Percentiles rank a stretch among this genome's conserved stretches.
Evolutionary conservation across 192 early-diverging fungal genomes (phyloP).

Genomic region (Coemansia sp.): DNA sequence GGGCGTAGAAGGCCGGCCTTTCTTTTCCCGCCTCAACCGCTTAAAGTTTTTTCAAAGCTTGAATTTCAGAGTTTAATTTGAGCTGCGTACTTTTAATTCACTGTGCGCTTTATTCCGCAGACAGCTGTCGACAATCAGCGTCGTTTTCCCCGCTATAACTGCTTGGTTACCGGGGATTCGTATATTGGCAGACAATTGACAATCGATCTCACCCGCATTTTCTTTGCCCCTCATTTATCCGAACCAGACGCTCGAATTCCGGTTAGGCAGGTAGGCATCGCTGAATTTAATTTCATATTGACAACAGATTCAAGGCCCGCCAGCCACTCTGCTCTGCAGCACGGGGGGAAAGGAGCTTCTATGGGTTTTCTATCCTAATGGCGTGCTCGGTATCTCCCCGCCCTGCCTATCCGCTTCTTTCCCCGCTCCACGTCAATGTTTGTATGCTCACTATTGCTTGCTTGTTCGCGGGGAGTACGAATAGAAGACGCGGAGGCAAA

Average conservation of each 20-base stretch:
- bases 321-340: background rate
- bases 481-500: background rate
- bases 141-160: background rate
- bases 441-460: no score
- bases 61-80: background rate
- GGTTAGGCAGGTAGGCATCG: background rate
- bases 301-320: background rate
- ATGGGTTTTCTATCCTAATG: background rate
- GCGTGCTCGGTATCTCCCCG: no score
- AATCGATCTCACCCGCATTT: slow-evolving; percentile 5
- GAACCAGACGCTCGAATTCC: background rate
- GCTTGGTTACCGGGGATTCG: background rate
- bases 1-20: background rate
- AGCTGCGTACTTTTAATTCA: background rate
- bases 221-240: slow-evolving; percentile 11
- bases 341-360: background rate
- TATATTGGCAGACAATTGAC: slow-evolving; percentile 1
- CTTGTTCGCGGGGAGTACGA: background rate
- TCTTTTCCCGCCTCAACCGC: background rate
- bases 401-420: no score
- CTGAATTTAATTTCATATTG: slow-evolving; percentile 6
- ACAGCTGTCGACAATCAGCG: background rate
- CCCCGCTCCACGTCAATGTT: no score
- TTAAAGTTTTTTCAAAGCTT: no score
- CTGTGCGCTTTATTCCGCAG: background rate